Conservation (phyloP, 2,329 filamentous ascomycete species). For the Fusarium sp. region DNA sequence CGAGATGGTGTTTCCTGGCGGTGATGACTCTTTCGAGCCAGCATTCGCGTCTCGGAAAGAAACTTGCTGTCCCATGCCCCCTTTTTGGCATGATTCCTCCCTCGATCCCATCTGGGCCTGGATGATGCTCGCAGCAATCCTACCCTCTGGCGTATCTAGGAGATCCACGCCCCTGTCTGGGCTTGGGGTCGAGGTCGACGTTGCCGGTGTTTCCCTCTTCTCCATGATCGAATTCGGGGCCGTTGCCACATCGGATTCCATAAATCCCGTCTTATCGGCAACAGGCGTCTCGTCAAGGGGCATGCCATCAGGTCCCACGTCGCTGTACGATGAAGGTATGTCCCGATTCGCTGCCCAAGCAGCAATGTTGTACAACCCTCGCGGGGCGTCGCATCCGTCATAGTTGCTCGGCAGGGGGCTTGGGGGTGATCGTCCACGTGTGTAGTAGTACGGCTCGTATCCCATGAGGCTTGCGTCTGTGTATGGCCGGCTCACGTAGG, state of each 20-base stretch:
- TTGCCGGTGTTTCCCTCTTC: slow-evolving; percentile 31
- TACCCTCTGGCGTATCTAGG: background rate
- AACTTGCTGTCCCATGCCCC: background rate
- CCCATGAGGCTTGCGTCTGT: slow-evolving; percentile 50
- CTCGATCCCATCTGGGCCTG: background rate
- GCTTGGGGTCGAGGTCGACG: slow-evolving; percentile 29
- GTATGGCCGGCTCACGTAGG: slow-evolving; percentile 54
- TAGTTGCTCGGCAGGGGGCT: slow-evolving; percentile 61
- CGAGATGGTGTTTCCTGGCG: slow-evolving; percentile 7
- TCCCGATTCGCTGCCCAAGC: slow-evolving; percentile 54
- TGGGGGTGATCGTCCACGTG: slow-evolving; percentile 65
- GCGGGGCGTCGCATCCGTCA: slow-evolving; percentile 50
- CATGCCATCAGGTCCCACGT: slow-evolving; percentile 43
- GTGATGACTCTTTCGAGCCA: background rate
- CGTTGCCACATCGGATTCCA: slow-evolving; percentile 21
- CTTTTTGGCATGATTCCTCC: background rate
- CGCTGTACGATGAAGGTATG: slow-evolving; percentile 56
- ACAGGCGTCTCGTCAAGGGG: slow-evolving; percentile 36
- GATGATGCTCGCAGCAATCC: background rate
- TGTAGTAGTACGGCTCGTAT: slow-evolving; percentile 60
- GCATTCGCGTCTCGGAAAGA: background rate
- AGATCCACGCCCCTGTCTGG: slow-evolving; percentile 11
- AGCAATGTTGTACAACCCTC: slow-evolving; percentile 45
- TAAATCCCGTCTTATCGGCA: slow-evolving; percentile 26
- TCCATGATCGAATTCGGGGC: slow-evolving; percentile 23